phyloP scores from a whole-genome alignment of 78 protist genomes.

The Dictyostelium citrinum region DNA sequence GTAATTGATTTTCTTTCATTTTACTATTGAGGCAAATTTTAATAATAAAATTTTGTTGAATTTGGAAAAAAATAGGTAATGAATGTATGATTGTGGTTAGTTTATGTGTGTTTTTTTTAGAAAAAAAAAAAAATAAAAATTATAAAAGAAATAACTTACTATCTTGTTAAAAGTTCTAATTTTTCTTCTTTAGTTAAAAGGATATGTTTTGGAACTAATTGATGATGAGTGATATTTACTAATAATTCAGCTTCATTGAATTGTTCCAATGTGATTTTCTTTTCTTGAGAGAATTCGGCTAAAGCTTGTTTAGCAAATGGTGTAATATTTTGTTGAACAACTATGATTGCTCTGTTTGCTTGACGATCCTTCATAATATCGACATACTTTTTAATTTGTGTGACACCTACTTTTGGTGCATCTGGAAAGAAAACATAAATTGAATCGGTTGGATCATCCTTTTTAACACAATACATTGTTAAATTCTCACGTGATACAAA shows the following conservation, averaged over 20 bases:
- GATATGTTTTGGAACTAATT: conserved; percentile 91
- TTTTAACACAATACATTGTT: conserved; percentile 17
- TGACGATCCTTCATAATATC: conserved; percentile 37
- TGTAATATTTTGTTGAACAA: conserved; percentile 57
- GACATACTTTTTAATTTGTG: conserved; percentile 50
- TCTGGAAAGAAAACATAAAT: conserved; percentile 80
- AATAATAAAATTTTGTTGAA: no score
- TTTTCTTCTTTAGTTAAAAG: conserved; percentile 77
- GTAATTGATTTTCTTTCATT: conserved; percentile 91
- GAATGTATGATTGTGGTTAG: no score
- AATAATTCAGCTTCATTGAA: conserved; percentile 90
- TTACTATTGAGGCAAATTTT: no score
- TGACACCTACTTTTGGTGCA: conserved; percentile 73
- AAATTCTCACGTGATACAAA: conserved; percentile 5
- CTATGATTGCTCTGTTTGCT: conserved; percentile 51
- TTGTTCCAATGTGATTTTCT: conserved; percentile 62
- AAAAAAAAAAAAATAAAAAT: neutral
- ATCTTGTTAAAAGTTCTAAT: conserved; percentile 57
- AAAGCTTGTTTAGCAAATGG: conserved; percentile 78
- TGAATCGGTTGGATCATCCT: conserved; percentile 69
- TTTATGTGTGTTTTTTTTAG: neutral
- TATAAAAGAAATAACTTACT: conserved; percentile 35
- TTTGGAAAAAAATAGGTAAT: no score
- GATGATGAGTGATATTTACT: conserved; percentile 96
- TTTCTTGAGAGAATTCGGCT: conserved; percentile 35